Evolutionary conservation across 352 stramenopile species (phyloP), one percentile per base, ranked within the genome.

Genomic region (Plasmopara muralis): DNA sequence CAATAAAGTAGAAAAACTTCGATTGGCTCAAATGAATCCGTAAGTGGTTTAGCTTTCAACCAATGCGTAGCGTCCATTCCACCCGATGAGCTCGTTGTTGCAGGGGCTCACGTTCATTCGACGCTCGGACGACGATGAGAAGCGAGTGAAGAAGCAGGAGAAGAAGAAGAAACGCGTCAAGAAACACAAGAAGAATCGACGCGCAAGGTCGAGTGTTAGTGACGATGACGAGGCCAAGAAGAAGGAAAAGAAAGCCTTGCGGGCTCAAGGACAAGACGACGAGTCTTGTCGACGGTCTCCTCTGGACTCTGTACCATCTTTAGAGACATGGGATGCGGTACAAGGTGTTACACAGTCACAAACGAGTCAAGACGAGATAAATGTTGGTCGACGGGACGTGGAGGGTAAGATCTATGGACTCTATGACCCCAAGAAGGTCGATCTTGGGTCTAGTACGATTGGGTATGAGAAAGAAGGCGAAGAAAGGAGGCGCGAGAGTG

Each of bases 361-460:
- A 47, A 84, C 75, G 15, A 70, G 78, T 38, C 78, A 93, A 57
- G 64, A 77, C 1, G 80, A 93, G 55, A 89, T 90, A 37, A 76
- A 85, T 44, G 77, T 66, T 3, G 83, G 83, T 0, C 68, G 89
- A 28, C 70, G 80, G 8, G 80, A 93, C 0, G 76, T 91, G 39
- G 89, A 80, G 0, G 80, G 79, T 0, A 83, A 90, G 76, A 58
- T 87, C 31, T 91, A 88, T 33, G 80, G 83, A 0, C 65, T 85
- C 0, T 93, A 90, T 60, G 80, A 93, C 45, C 83, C 83, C 0
- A 93, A 90, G 59, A 80, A 89, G 13, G 76, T 77, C 0, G 71
- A 89, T 46, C 49, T 66, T 33, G 13, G 72, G 5, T 71, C 61
- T 2, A 66, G 40, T 47, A 62, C 69, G 47, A 50, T 44, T 12